These are phyloP conservation scores for Miamiensis avidus DNA, from an alignment of 169 alveolate species.

Conservation along the genomic window DNA sequence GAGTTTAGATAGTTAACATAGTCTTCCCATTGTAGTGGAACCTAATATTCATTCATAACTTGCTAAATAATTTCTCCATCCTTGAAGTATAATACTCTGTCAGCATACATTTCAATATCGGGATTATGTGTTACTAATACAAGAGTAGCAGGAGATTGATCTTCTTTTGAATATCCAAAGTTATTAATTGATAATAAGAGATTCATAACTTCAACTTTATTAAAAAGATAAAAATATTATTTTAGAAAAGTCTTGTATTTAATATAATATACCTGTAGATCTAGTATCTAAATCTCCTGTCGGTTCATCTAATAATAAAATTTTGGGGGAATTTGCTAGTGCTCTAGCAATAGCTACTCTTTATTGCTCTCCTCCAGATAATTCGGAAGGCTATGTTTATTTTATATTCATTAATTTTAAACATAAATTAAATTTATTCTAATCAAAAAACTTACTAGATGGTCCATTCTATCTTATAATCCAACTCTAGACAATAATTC, in stretches of 20 bases:
- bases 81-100: constrained; percentile 81
- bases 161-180: constrained; percentile 72
- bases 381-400: constrained; percentile 85
- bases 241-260: no score
- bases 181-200: constrained; percentile 76
- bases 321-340: constrained; percentile 82
- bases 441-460: constrained; percentile 45
- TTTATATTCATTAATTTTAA: no score
- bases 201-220: constrained; percentile 83
- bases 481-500: constrained; percentile 81
- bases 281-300: constrained; percentile 89
- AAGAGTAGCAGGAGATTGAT: constrained; percentile 64
- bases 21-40: constrained; percentile 39
- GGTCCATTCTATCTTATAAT: constrained; percentile 87
- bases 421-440: no score
- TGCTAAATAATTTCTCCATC: constrained; percentile 66
- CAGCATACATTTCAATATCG: constrained; percentile 87
- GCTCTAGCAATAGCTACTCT: constrained; percentile 91
- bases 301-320: constrained; percentile 87
- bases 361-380: constrained; percentile 89
- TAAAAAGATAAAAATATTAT: no score
- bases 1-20: constrained; percentile 33
- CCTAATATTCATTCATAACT: constrained; percentile 35
- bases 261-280: constrained; percentile 63
- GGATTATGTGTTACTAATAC: constrained; percentile 89